Percentiles rank a stretch among this genome's conserved stretches.
phyloP scores from a whole-genome alignment of 1,284 basidiomycete species.

The Ustilago shanxiensis region DNA sequence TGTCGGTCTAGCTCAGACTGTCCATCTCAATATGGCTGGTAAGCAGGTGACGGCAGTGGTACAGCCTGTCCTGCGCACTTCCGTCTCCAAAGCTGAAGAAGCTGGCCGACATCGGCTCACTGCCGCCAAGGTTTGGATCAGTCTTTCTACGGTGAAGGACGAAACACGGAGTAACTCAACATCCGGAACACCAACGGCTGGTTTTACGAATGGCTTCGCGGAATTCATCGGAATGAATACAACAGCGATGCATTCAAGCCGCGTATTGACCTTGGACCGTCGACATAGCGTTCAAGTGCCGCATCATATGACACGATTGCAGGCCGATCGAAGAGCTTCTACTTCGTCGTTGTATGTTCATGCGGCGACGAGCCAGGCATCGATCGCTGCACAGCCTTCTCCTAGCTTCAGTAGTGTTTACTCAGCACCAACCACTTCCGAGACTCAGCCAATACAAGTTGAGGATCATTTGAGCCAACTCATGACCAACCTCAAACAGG shows the following conservation, averaged over 20 bases:
- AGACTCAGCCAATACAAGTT: background rate
- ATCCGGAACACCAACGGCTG: background rate
- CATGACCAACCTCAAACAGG: constrained; percentile 9
- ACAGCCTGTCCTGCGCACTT: constrained; percentile 24
- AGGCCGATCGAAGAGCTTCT: constrained; percentile 1
- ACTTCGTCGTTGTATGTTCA: background rate
- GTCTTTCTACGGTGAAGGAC: constrained; percentile 1
- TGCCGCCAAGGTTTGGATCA: constrained; percentile 34
- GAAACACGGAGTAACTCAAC: background rate
- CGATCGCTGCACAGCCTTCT: background rate
- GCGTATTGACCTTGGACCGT: background rate
- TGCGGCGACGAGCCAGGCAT: background rate
- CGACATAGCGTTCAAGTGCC: constrained; percentile 3
- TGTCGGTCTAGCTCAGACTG: constrained; percentile 23
- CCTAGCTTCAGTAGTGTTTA: too few species aligned
- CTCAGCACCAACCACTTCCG: background rate
- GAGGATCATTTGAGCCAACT: constrained; percentile 15
- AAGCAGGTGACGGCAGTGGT: constrained; percentile 17
- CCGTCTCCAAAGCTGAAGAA: background rate
- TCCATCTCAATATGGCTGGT: constrained; percentile 7
- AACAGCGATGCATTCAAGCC: background rate
- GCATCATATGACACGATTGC: background rate
- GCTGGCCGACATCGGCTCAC: background rate
- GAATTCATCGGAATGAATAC: background rate
- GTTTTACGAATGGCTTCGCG: constrained; percentile 2